Conservation (phyloP, 1,284 basidiomycete genomes). For the Ceratobasidium sp. region DNA sequence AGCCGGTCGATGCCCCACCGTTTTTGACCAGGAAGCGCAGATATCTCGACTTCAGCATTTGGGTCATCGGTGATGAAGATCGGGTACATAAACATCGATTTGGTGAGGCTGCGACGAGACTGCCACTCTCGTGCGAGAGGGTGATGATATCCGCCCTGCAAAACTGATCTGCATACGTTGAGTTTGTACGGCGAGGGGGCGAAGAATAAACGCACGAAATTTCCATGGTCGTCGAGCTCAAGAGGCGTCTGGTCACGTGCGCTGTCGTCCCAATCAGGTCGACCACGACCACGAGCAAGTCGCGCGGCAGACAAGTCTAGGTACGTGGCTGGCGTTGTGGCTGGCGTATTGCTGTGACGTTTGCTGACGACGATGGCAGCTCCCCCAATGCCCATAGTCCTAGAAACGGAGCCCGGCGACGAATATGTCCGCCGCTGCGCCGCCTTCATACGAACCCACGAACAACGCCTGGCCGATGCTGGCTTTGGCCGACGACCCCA, state of each 20-base stretch:
- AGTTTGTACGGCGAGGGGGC: too few relatives aligned
- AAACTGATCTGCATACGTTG: slow-evolving; percentile 70
- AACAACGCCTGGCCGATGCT: slow-evolving; percentile 75
- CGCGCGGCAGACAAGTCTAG: background rate
- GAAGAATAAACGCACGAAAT: slow-evolving; percentile 23
- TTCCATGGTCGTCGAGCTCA: slow-evolving; percentile 30
- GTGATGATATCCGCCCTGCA: slow-evolving; percentile 94
- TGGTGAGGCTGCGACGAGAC: slow-evolving; percentile 78
- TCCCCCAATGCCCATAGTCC: slow-evolving; percentile 35
- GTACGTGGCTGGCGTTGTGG: background rate
- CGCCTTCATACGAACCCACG: slow-evolving; percentile 76
- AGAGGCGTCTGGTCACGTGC: background rate
- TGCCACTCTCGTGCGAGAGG: slow-evolving; percentile 90
- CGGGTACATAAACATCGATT: slow-evolving; percentile 97
- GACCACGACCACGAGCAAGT: slow-evolving; percentile 9
- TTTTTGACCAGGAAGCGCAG: slow-evolving; percentile 85
- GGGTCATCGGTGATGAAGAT: slow-evolving; percentile 97
- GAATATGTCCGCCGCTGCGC: slow-evolving; percentile 78
- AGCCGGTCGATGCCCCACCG: slow-evolving; percentile 96
- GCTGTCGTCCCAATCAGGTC: too few relatives aligned
- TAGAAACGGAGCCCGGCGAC: slow-evolving; percentile 78
- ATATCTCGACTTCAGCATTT: slow-evolving; percentile 82
- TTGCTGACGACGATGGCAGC: background rate
- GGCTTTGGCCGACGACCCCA: slow-evolving; percentile 65
- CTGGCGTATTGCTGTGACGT: background rate